Conservation (phyloP, 352 stramenopile genomes). For the Globisporangium cederbergense region DNA sequence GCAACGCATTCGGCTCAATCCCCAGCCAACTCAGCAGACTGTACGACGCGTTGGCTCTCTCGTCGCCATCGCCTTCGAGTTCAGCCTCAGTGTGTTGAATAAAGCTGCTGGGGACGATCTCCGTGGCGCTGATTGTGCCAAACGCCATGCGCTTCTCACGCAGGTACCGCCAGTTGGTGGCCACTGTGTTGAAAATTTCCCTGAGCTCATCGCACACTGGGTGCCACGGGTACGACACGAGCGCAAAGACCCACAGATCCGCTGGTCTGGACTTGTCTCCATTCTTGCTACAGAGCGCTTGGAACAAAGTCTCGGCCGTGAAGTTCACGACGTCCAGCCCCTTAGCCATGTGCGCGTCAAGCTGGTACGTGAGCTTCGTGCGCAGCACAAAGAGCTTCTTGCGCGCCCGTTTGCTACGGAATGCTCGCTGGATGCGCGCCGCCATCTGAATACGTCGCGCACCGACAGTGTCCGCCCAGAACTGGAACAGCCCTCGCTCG, state of each 20-base stretch:
- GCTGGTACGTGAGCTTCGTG: constrained; percentile 33
- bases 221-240: constrained; percentile 33
- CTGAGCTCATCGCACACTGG: constrained; percentile 9
- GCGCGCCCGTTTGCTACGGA: constrained; percentile 26
- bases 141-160: constrained; percentile 27
- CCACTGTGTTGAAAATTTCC: constrained; percentile 24
- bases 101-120: constrained; percentile 8
- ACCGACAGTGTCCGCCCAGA: constrained; percentile 34
- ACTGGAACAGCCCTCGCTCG: constrained; percentile 19
- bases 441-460: constrained; percentile 26
- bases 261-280: not conserved
- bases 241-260: constrained; percentile 33
- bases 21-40: constrained; percentile 36
- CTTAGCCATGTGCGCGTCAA: constrained; percentile 20
- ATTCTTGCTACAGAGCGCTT: constrained; percentile 4
- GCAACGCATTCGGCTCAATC: constrained; percentile 17
- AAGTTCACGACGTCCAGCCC: constrained; percentile 21
- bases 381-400: constrained; percentile 28
- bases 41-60: constrained; percentile 5
- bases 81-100: not conserved
- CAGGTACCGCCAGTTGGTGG: constrained; percentile 35
- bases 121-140: constrained; percentile 22
- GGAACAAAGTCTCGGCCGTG: constrained; percentile 16
- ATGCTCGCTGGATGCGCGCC: constrained; percentile 28
- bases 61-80: not conserved